These are phyloP conservation scores for Pythium insidiosum DNA, from an alignment of 352 stramenopile species.

Conservation along the genomic window DNA sequence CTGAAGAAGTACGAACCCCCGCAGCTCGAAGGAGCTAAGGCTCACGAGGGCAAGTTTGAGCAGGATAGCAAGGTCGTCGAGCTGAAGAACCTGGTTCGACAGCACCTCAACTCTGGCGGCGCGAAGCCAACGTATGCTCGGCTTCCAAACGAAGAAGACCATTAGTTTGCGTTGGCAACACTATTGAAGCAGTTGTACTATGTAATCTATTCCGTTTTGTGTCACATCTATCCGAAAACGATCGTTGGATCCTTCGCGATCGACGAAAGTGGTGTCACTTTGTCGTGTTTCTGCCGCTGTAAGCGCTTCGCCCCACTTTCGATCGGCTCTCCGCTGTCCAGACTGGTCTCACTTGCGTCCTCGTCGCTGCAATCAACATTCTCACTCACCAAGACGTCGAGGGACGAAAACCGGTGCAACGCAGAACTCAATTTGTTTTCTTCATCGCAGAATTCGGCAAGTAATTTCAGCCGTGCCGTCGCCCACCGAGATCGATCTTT, in stretches of 20 bases:
- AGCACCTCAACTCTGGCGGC: conserved; percentile 37
- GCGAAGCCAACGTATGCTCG: conserved; percentile 54
- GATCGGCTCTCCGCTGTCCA: conserved; percentile 2
- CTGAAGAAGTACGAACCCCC: conserved; percentile 71
- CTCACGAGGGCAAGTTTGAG: conserved; percentile 30
- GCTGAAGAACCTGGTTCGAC: conserved; percentile 65
- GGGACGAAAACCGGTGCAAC: conserved; percentile 8
- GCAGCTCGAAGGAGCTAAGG: conserved; percentile 21
- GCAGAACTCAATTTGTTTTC: conserved; percentile 50
- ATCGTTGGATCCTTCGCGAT: too few species aligned
- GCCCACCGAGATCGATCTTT: conserved; percentile 62
- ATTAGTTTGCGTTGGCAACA: not conserved
- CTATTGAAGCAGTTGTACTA: not conserved
- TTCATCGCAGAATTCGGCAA: conserved; percentile 78
- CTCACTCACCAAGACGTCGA: conserved; percentile 5
- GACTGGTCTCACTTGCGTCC: not conserved
- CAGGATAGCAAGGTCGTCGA: conserved; percentile 66
- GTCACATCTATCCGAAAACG: too few species aligned
- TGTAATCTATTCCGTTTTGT: conserved; percentile 1
- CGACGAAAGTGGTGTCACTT: too few species aligned
- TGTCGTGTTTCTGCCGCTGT: too few species aligned
- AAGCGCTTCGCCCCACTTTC: too few species aligned
- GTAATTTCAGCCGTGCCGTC: conserved; percentile 51
- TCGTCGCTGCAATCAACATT: conserved; percentile 4
- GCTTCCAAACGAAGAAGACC: conserved; percentile 45